Percentiles rank a stretch among this genome's conserved stretches.
Evolutionary conservation across 805 yeast species (phyloP).

Genomic region (Hanseniaspora vineae): DNA sequence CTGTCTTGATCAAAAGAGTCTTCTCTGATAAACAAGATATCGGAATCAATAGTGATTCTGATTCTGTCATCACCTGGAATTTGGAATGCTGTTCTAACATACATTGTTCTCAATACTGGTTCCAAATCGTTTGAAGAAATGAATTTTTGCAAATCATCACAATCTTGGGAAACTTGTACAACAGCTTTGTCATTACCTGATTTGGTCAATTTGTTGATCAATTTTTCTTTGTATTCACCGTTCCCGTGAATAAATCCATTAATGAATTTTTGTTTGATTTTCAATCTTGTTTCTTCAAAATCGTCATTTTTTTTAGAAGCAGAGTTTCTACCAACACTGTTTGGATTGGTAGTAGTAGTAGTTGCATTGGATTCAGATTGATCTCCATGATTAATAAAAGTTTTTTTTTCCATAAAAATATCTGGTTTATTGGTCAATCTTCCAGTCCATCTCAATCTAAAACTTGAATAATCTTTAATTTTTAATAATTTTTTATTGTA

Average conservation of each 20-base stretch:
- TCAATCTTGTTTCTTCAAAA: conserved; percentile 51
- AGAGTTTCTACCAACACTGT: conserved; percentile 10
- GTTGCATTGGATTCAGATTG: conserved; percentile 19
- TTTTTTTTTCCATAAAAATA: conserved; percentile 68
- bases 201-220: conserved; percentile 47
- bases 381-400: conserved; percentile 29
- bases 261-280: conserved; percentile 70
- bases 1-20: conserved; percentile 73
- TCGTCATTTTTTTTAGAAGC: conserved; percentile 23
- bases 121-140: conserved; percentile 55
- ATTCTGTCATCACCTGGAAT: conserved; percentile 95
- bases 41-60: conserved; percentile 82
- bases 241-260: conserved; percentile 53
- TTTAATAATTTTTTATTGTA: conserved; percentile 76
- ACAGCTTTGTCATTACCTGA: conserved; percentile 43
- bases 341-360: conserved; percentile 2
- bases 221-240: conserved; percentile 33
- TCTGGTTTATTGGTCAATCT: conserved; percentile 65
- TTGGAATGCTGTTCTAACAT: conserved; percentile 91
- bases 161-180: conserved; percentile 38
- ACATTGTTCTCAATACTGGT: conserved; percentile 77
- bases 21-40: conserved; percentile 77
- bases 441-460: conserved; percentile 88
- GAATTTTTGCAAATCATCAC: conserved; percentile 48
- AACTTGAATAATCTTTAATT: conserved; percentile 53